Base-by-base conservation (phyloP, 148 eudicot genomes). In the Nepenthes mirabilis region DNA sequence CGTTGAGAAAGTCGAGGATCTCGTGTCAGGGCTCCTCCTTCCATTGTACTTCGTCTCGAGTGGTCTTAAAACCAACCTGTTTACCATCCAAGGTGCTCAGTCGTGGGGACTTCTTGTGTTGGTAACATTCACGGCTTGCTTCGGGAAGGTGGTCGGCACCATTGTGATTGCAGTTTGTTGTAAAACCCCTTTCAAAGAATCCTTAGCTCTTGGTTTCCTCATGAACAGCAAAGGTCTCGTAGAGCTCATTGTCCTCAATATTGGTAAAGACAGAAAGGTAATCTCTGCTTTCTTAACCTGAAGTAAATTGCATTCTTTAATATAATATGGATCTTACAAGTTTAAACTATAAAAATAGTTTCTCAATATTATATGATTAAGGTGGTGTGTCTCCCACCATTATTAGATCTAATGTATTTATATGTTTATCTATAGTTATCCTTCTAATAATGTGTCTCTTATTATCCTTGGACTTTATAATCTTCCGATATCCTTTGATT, bases 171-270 rank as follows among this genome's bases (percentile, higher is more conserved):
- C 88, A 2, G 82, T 70, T 45, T 49, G 64, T 40, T 86, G 85
- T 59, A 83, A 75, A 70, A 57, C 83, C 45, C 89, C 94, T 23
- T 48, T 77, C n/a, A 2, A 40, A 11, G 94, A 86, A 78, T 64
- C 94, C 53, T 13, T 86, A 40, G 80, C 89, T 64, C 75, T 86
- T 33, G 94, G 94, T 35, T 58, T 86, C 54, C 59, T 86, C 48
- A 86, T 86, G 94, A 86, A 86, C 70, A 86, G 86, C 60, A 86
- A 86, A 72, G 89, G 94, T 63, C 63, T 86, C 52, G 94, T 86
- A 14, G 94, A 86, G 82, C 84, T 86, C 53, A 86, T 86, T 53
- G 94, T 86, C 65, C 80, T 85, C 59, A 87, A 87, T 67, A 83
- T 88, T 50, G 95, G 88, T 14, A 82, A 73, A 78, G 95, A 88